Evolutionary conservation across 345 rosid species (phyloP).

Genomic region (Eucalyptus marginata): DNA sequence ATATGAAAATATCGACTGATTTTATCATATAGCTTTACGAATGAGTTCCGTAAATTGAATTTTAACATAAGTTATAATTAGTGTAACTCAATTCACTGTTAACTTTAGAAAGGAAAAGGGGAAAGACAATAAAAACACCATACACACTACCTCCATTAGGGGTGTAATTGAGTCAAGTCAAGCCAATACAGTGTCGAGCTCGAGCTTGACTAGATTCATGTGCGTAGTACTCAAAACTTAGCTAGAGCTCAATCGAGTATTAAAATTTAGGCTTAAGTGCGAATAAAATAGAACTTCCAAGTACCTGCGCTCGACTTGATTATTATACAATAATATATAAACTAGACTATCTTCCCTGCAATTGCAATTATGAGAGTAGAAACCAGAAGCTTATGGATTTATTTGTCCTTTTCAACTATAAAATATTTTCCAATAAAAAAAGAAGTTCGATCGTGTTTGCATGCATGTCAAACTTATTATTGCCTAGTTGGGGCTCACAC

Average conservation of each 20-base stretch:
- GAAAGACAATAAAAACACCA: not conserved
- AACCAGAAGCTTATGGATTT: not conserved
- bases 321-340: not conserved
- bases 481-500: not conserved
- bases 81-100: not conserved
- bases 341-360: not conserved
- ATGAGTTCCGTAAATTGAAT: not conserved
- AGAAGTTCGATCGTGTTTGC: not conserved
- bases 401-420: not conserved
- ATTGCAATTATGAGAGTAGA: not conserved
- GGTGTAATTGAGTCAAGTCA: not conserved
- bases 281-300: not conserved
- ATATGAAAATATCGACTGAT: not conserved
- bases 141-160: not conserved
- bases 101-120: not conserved
- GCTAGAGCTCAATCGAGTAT: not conserved
- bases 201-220: not conserved
- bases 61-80: not conserved
- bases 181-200: not conserved
- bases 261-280: not conserved
- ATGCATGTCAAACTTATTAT: not conserved
- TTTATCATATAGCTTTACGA: not conserved
- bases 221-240: not conserved
- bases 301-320: not conserved
- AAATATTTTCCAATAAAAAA: not conserved